Base-by-base conservation (phyloP, 805 yeast species). In the Sugiyamaella mastotermitis region DNA sequence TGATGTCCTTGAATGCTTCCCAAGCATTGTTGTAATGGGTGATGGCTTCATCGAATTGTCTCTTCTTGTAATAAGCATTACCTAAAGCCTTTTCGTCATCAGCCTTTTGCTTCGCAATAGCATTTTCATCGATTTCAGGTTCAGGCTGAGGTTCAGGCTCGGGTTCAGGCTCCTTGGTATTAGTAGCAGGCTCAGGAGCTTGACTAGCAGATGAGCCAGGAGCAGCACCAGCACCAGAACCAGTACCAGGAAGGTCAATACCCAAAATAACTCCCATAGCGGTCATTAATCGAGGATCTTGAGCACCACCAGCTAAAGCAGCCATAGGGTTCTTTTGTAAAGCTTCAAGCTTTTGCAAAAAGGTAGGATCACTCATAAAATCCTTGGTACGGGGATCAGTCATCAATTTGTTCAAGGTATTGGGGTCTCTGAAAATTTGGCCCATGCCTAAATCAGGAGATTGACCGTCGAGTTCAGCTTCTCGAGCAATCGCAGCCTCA, bases 11-110 rank as follows among this genome's bases (percentile, higher is more conserved):
- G 64, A 69, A 64, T 15, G 78, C 59, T 23, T 79, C 82, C 83
- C 86, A 92, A 1, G 99, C 99, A 57, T 78, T 73, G 57, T 83
- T 69, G 66, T 92, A 92, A 46, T 76, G 68, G 41, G 66, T 85
- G 58, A 92, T 90, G 31, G 99, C 98, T 55, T 82, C 95, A 56
- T 86, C 96, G 50, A 92, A 92, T 55, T 87, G 71, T 59, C 82
- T 83, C 49, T 79, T 69, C 64, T 92, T 92, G 72, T 92, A 92
- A 33, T 83, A 68, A 35, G 72, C 68, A 65, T 92, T 92, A 48
- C 97, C 99, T 60, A 79, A 76, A 4, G 83, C 82, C 61, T 92
- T 92, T 44, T 73, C 78, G 11, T 66, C 63, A 29, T 62, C 68
- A n/a, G 71, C 64, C 37, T 53, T 51, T 19, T 43, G 50, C 48